Evolutionary conservation across 1,139 yeast genomes (phyloP).

Genomic region (Yamadazyma atlantica): DNA sequence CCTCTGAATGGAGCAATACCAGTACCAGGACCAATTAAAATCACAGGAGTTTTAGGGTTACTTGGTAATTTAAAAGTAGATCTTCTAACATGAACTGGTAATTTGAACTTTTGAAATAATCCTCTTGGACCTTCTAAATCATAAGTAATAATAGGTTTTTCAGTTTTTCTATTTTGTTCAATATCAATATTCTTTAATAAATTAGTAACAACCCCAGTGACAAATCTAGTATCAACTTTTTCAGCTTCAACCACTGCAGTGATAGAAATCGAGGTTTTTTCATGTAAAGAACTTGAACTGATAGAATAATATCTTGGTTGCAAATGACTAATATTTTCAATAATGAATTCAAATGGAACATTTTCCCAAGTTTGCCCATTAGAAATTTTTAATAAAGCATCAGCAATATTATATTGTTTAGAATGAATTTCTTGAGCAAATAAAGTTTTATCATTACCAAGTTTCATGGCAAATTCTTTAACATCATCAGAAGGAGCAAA

Average conservation of each 20-base stretch:
- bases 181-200: constrained; percentile 72
- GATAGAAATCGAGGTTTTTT: constrained; percentile 71
- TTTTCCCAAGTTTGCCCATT: constrained; percentile 62
- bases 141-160: constrained; percentile 55
- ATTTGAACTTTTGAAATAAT: constrained; percentile 51
- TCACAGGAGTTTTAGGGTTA: constrained; percentile 78
- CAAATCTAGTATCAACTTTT: constrained; percentile 36
- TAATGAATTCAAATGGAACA: constrained; percentile 81
- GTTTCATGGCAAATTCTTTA: constrained; percentile 48
- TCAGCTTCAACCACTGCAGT: constrained; percentile 93
- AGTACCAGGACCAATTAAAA: constrained; percentile 97
- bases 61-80: constrained; percentile 95
- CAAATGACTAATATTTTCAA: constrained; percentile 78
- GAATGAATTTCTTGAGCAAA: constrained; percentile 67
- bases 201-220: constrained; percentile 91
- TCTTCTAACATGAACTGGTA: constrained; percentile 92
- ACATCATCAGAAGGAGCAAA: constrained; percentile 75
- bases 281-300: constrained; percentile 82
- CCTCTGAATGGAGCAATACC: constrained; percentile 99
- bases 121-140: constrained; percentile 82
- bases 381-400: constrained; percentile 65
- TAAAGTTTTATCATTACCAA: constrained; percentile 66
- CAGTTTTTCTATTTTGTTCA: constrained; percentile 51
- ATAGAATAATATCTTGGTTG: constrained; percentile 97
- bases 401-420: constrained; percentile 71